A percentile compares a stretch with the other conserved stretches of the same genome.
phyloP scores from a whole-genome alignment of 805 yeast species.

The Yarrowia hollandica region DNA sequence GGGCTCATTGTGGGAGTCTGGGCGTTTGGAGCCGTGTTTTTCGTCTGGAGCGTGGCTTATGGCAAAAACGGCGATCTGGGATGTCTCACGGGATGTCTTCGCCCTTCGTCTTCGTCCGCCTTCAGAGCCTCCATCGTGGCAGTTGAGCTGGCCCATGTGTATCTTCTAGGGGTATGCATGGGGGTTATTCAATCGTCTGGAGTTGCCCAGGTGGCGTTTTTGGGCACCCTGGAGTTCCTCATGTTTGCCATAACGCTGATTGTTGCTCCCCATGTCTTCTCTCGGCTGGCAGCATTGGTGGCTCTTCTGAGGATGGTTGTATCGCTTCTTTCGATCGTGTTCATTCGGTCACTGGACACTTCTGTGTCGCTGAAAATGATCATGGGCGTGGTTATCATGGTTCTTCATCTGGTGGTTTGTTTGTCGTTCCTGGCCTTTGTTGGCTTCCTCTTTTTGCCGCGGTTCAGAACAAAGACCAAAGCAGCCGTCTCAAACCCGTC shows the following conservation, averaged over 20 bases:
- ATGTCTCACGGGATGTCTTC: background rate
- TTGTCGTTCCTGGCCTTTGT: background rate
- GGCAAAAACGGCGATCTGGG: conserved; percentile 2
- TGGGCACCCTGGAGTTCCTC: conserved; percentile 38
- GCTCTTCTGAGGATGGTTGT: background rate
- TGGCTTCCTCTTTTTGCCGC: background rate
- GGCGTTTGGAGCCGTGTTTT: background rate
- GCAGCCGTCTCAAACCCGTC: background rate
- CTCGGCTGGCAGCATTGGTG: background rate
- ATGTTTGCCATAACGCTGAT: conserved; percentile 33
- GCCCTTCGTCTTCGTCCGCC: background rate
- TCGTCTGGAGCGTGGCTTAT: background rate
- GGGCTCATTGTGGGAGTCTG: conserved; percentile 35
- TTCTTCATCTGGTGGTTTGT: conserved; percentile 8
- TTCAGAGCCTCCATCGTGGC: conserved; percentile 4
- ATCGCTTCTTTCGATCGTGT: conserved; percentile 3
- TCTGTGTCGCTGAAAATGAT: conserved; percentile 1
- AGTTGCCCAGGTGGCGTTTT: conserved; percentile 40
- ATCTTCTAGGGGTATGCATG: conserved; percentile 29
- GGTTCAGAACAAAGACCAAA: background rate
- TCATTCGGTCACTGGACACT: background rate
- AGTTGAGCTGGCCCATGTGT: conserved; percentile 3
- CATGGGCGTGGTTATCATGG: conserved; percentile 17
- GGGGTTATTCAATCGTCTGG: conserved; percentile 42
- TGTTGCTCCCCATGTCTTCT: conserved; percentile 28